These are phyloP conservation scores for Rhododendron griersonianum DNA, from an alignment of 148 eudicot species.

Conservation along the genomic window DNA sequence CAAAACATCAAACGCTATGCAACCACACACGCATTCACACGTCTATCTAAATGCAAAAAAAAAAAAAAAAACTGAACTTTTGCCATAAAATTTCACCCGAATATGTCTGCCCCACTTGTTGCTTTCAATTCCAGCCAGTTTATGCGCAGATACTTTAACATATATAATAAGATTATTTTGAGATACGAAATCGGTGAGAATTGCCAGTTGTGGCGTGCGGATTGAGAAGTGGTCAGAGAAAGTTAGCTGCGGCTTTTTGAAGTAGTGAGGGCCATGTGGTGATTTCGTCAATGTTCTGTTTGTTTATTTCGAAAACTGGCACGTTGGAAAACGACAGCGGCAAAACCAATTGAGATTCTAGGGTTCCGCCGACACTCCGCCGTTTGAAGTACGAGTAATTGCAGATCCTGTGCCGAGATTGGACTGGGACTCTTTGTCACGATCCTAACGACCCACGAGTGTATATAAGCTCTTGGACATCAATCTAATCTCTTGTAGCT, in stretches of 20 bases:
- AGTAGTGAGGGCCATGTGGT: neutral
- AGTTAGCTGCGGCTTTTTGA: neutral
- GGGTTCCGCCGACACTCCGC: neutral
- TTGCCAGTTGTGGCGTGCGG: neutral
- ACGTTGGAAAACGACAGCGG: neutral
- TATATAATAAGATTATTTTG: neutral
- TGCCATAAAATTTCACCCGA: constrained; percentile 19
- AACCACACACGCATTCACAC: neutral
- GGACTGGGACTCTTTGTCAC: no score
- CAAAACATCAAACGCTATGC: neutral
- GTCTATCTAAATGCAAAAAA: neutral
- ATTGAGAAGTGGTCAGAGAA: neutral
- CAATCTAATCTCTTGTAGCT: no score
- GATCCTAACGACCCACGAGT: no score
- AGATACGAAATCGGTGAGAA: neutral
- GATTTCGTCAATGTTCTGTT: neutral
- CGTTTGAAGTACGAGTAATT: neutral
- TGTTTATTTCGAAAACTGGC: neutral
- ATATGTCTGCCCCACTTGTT: neutral
- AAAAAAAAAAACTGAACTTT: neutral
- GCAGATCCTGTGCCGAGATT: no score
- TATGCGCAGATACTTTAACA: constrained; percentile 4
- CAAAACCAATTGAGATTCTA: neutral
- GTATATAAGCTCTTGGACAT: no score
- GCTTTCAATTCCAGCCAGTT: constrained; percentile 12